These are phyloP conservation scores for Prototheca wickerhamii DNA, from an alignment of 163 green algal species.

Conservation along the genomic window DNA sequence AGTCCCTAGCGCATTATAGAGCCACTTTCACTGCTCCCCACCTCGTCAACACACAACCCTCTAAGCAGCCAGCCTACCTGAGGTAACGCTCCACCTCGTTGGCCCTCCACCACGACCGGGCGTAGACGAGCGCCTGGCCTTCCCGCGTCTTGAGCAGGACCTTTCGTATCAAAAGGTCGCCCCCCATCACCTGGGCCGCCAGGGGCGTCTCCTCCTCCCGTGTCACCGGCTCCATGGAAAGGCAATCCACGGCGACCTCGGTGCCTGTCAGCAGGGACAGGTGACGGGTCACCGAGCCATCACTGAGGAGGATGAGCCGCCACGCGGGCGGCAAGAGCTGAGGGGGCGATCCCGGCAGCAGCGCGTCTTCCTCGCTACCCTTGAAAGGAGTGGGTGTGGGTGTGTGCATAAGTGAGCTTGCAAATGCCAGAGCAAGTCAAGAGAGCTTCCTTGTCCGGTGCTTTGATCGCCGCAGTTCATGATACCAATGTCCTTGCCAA, in stretches of 20 bases:
- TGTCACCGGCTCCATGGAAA: constrained; percentile 50
- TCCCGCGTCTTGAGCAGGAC: constrained; percentile 18
- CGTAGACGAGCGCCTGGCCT: constrained; percentile 74
- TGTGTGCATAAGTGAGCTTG: no score
- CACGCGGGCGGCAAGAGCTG: neutral
- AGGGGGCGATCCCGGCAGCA: neutral
- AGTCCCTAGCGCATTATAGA: no score
- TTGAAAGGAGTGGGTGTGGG: neutral
- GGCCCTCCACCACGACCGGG: constrained; percentile 82
- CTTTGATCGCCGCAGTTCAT: no score
- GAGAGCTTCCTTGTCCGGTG: no score
- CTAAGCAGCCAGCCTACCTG: no score
- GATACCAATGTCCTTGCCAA: no score
- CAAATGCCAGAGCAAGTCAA: no score
- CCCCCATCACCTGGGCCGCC: constrained; percentile 37
- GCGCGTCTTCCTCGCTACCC: constrained; percentile 22
- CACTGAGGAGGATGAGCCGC: constrained; percentile 67
- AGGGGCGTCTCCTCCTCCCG: constrained; percentile 29
- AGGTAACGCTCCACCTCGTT: constrained; percentile 45
- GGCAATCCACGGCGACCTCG: constrained; percentile 68
- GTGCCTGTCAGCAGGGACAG: constrained; percentile 78
- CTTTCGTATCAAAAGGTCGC: constrained; percentile 67
- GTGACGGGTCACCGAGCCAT: constrained; percentile 93
- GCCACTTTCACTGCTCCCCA: no score
- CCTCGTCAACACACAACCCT: no score